Evolutionary conservation across 2,329 filamentous ascomycete genomes (phyloP).

Genomic region (Beauveria bassiana): DNA sequence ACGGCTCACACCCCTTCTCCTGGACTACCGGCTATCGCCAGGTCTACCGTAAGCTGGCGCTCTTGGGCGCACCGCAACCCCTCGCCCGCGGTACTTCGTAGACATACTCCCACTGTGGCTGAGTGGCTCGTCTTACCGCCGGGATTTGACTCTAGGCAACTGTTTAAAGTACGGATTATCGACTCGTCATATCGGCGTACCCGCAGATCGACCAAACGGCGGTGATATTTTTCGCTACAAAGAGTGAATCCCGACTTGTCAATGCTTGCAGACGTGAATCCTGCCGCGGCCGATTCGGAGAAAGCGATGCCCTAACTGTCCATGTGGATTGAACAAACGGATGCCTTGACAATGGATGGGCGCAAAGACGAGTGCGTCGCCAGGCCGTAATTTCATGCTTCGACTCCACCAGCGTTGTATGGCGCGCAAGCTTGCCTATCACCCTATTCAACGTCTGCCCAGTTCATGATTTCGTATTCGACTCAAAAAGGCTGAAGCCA

Average conservation of each 20-base stretch:
- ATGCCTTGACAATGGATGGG: not conserved
- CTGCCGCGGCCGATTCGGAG: not conserved
- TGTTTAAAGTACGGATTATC: not conserved
- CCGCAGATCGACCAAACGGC: slow-evolving; percentile 5
- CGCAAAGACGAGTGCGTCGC: not conserved
- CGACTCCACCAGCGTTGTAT: not conserved
- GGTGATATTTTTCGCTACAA: not conserved
- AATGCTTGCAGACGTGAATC: not conserved
- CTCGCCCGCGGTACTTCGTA: too few species aligned
- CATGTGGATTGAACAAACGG: not conserved
- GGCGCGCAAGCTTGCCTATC: not conserved
- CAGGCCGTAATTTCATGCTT: not conserved
- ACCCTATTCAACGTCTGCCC: not conserved
- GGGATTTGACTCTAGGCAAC: not conserved
- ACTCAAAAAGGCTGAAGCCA: not conserved
- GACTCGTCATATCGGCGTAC: slow-evolving; percentile 9
- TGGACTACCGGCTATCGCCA: not conserved
- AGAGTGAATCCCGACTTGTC: not conserved
- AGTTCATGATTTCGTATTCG: slow-evolving; percentile 1
- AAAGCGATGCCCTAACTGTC: not conserved
- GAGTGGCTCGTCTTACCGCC: not conserved
- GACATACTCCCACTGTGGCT: not conserved
- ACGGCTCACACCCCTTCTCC: not conserved
- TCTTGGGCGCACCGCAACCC: not conserved
- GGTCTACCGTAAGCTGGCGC: not conserved